Percentiles rank a stretch among this genome's conserved stretches.
Conservation (phyloP, 2,329 filamentous ascomycete genomes). For the Fusarium nygamai region DNA sequence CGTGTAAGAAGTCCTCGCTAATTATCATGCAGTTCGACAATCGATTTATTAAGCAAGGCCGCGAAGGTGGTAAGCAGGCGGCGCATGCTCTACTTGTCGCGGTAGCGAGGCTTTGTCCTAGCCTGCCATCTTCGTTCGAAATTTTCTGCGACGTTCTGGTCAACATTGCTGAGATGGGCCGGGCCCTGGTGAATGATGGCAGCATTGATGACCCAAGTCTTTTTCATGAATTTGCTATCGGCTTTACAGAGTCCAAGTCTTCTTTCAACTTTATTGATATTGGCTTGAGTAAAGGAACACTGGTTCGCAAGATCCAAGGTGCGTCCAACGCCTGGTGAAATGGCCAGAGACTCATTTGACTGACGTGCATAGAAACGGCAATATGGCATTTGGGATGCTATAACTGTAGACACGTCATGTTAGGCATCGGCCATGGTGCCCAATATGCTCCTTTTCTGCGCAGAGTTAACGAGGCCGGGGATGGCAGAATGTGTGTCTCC, state of each 20-base stretch:
- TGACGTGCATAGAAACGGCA: constrained; percentile 55
- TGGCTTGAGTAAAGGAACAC: constrained; percentile 66
- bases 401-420: constrained; percentile 69
- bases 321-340: constrained; percentile 15
- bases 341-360: neutral
- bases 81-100: constrained; percentile 60
- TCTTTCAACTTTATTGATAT: constrained; percentile 73
- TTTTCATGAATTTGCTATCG: constrained; percentile 66
- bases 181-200: constrained; percentile 60
- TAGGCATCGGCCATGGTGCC: constrained; percentile 71
- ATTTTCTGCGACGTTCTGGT: constrained; percentile 66
- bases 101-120: constrained; percentile 57
- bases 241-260: constrained; percentile 68
- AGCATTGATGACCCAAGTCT: constrained; percentile 55
- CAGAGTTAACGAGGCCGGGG: constrained; percentile 58
- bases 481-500: constrained; percentile 56
- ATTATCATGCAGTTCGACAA: constrained; percentile 63
- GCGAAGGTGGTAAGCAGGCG: constrained; percentile 64
- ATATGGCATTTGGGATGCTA: constrained; percentile 68
- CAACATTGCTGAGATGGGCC: constrained; percentile 62
- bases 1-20: neutral
- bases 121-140: constrained; percentile 58
- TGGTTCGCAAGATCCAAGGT: constrained; percentile 71
- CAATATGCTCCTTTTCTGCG: constrained; percentile 69
- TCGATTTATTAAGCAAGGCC: constrained; percentile 61